Evolutionary conservation across 352 stramenopile species (phyloP).

Genomic region (Phytopythium cucurbitacearum): DNA sequence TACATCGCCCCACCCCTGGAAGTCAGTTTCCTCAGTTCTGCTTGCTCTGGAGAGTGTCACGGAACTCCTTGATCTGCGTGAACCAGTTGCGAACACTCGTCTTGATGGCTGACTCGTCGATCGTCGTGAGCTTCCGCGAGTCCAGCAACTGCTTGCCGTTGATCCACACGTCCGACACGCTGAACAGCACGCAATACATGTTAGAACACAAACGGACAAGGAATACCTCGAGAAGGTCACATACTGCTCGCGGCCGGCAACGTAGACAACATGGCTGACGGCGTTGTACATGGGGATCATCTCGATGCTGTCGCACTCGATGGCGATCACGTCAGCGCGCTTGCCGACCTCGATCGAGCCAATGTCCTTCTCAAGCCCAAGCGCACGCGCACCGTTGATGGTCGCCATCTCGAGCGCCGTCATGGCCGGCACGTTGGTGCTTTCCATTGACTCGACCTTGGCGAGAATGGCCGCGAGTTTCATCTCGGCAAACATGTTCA

Average conservation of each 20-base stretch:
- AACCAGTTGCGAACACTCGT: constrained; percentile 54
- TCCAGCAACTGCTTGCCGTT: constrained; percentile 77
- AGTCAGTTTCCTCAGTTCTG: no score
- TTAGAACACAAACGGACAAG: constrained; percentile 1
- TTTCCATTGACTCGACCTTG: constrained; percentile 68
- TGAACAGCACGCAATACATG: constrained; percentile 7
- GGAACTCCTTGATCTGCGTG: constrained; percentile 49
- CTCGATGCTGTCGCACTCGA: constrained; percentile 78
- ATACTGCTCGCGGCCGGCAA: constrained; percentile 68
- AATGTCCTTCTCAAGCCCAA: constrained; percentile 76
- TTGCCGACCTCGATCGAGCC: constrained; percentile 86
- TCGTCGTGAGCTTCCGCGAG: constrained; percentile 69
- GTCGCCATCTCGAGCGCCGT: constrained; percentile 85
- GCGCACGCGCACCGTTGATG: constrained; percentile 84
- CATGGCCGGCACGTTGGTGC: constrained; percentile 51
- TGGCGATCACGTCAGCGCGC: constrained; percentile 76
- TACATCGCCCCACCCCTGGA: no score
- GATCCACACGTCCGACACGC: constrained; percentile 89
- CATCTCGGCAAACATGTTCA: constrained; percentile 90
- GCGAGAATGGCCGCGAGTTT: constrained; percentile 84
- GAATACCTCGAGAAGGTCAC: constrained; percentile 3
- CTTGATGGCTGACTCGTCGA: constrained; percentile 64
- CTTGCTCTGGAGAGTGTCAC: constrained; percentile 29
- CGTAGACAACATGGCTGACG: constrained; percentile 86
- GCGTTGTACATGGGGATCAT: constrained; percentile 88